A percentile compares a stretch with the other conserved stretches of the same genome.
These are phyloP conservation scores for Ogataea trehalophila DNA, from an alignment of 805 yeast genomes.

Conservation along the genomic window DNA sequence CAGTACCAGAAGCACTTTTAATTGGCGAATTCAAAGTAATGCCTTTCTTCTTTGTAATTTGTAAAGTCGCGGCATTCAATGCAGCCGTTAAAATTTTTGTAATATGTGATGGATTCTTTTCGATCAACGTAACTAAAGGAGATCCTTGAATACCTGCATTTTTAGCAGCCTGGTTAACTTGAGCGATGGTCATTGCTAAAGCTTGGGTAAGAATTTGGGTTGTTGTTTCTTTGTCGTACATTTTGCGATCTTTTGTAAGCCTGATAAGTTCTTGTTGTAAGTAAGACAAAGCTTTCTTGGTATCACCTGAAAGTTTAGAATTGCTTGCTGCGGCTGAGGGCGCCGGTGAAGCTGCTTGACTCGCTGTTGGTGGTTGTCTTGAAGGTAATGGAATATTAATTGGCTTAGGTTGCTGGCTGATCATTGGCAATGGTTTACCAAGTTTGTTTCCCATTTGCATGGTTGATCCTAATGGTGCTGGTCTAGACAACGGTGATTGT, in stretches of 20 bases:
- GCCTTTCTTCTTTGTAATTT: conserved; percentile 51
- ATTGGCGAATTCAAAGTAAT: conserved; percentile 25
- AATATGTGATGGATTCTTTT: conserved; percentile 75
- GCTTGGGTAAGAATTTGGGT: conserved; percentile 86
- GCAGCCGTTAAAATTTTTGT: conserved; percentile 78
- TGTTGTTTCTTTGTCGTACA: conserved; percentile 75
- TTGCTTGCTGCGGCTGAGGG: conserved; percentile 7
- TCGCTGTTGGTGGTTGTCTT: conserved; percentile 7
- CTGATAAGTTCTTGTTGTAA: conserved; percentile 82
- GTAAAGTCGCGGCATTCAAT: conserved; percentile 68
- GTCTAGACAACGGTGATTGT: neutral
- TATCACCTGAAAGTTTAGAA: conserved; percentile 47
- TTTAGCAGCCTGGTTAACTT: conserved; percentile 83
- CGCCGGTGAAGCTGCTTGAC: conserved; percentile 14
- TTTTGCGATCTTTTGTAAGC: conserved; percentile 71
- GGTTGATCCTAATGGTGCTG: neutral
- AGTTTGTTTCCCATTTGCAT: neutral
- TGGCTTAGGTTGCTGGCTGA: neutral
- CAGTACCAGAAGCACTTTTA: conserved; percentile 6
- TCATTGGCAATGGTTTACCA: neutral
- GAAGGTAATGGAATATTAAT: neutral
- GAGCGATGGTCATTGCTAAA: conserved; percentile 87
- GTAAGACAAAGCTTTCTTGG: conserved; percentile 71
- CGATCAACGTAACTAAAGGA: conserved; percentile 72
- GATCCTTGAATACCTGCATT: conserved; percentile 76